Conservation (phyloP, 495 filamentous ascomycete genomes). For the Neurospora sp. region DNA sequence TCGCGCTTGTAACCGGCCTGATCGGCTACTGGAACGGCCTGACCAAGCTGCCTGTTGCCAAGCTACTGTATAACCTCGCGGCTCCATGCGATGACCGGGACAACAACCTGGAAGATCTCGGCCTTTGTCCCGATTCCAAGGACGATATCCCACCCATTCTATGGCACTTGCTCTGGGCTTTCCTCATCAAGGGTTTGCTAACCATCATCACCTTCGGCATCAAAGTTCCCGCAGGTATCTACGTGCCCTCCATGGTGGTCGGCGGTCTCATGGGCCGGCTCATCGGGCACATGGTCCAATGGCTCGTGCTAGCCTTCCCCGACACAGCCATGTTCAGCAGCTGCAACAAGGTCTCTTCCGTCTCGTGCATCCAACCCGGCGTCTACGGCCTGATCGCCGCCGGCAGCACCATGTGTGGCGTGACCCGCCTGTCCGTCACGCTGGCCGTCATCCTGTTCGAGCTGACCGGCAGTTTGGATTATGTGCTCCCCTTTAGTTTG, state of each 20-base stretch:
- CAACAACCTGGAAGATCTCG: slow-evolving; percentile 47
- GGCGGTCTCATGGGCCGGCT: slow-evolving; percentile 87
- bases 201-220: slow-evolving; percentile 88
- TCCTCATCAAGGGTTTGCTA: slow-evolving; percentile 80
- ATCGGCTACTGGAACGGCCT: slow-evolving; percentile 89
- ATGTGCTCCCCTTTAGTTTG: slow-evolving; percentile 90
- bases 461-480: slow-evolving; percentile 85
- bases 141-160: slow-evolving; percentile 68
- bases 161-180: slow-evolving; percentile 58
- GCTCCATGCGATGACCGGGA: slow-evolving; percentile 62
- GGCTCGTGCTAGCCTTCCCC: slow-evolving; percentile 63
- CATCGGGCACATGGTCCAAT: slow-evolving; percentile 80
- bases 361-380: slow-evolving; percentile 85
- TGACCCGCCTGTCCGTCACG: slow-evolving; percentile 88
- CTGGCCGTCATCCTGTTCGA: slow-evolving; percentile 94
- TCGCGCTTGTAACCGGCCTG: slow-evolving; percentile 75
- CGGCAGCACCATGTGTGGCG: slow-evolving; percentile 95
- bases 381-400: slow-evolving; percentile 94
- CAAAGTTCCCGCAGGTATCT: slow-evolving; percentile 93
- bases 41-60: slow-evolving; percentile 80
- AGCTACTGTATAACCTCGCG: slow-evolving; percentile 82
- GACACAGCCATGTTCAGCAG: slow-evolving; percentile 59
- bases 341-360: slow-evolving; percentile 58
- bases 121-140: slow-evolving; percentile 63
- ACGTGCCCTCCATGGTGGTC: slow-evolving; percentile 97